These are phyloP conservation scores for Termitomyces sp. DNA, from an alignment of 768 basidiomycete genomes.

Conservation along the genomic window DNA sequence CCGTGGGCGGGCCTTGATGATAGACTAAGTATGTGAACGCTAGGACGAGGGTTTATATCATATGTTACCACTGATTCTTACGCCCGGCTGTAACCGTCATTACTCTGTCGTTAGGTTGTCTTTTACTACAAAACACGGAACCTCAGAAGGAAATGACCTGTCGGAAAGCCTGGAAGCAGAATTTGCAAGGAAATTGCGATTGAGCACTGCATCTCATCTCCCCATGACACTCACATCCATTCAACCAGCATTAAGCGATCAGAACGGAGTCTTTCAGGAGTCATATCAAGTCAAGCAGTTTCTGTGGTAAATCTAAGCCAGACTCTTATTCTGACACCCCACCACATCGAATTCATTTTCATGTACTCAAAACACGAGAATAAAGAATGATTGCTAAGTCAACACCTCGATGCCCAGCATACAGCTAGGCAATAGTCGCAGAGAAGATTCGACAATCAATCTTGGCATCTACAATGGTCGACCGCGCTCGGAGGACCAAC, in stretches of 20 bases:
- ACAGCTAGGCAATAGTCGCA: conserved; percentile 11
- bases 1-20: not conserved
- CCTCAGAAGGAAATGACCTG: too few relatives aligned
- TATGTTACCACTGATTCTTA: not conserved
- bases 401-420: conserved; percentile 15
- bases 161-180: not conserved
- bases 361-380: not conserved
- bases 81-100: too few relatives aligned
- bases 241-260: too few relatives aligned
- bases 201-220: too few relatives aligned
- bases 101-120: too few relatives aligned
- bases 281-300: too few relatives aligned
- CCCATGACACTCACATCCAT: too few relatives aligned
- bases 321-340: not conserved
- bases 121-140: too few relatives aligned
- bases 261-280: too few relatives aligned
- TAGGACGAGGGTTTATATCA: not conserved
- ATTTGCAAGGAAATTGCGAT: not conserved
- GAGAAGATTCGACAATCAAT: conserved; percentile 36
- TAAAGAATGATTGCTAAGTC: too few relatives aligned
- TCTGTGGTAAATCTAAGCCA: not conserved
- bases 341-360: not conserved
- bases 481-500: conserved; percentile 39
- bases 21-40: not conserved
- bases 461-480: conserved; percentile 34